Evolutionary conservation across 306 rosid genomes (phyloP), one percentile per base, ranked within the genome.

Genomic region (Chamaecrista fasciculata): DNA sequence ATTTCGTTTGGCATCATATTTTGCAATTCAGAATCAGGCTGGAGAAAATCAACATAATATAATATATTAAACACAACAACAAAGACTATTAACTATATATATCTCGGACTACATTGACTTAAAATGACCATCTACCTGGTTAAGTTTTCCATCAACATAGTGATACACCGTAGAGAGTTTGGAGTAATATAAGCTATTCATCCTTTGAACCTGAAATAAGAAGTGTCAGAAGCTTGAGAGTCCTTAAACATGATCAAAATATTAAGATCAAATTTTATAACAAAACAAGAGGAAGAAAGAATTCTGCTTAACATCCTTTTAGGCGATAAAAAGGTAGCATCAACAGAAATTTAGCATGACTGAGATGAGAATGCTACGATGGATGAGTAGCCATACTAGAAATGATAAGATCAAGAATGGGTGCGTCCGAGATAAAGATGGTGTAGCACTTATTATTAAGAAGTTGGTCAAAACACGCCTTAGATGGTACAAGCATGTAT

Each of bases 161-260:
- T 24, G 25, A 40, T 62, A 55, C 3, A 49, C 0, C 1, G 0
- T 0, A 6, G 0, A 3, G 16, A 76, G 20, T 31, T 1, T 12
- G 11, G 24, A 0, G 4, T 9, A 33, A 62, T 61, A 24, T 20
- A 18, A 6, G 25, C 8, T n/a, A 11, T 36, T 81, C 16, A 81
- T 39, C 51, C 0, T 55, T 31, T 68, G 79, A 56, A 68, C 49
- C 81, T 81, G 73, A 66, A 62, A 52, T 8, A 46, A 62, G 39
- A 34, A 70, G 60, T 42, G 25, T 66, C 64, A 74, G 21, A 37
- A 48, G 40, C 40, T 28, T 4, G 9, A 29, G 15, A 15, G 20
- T 23, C 2, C 31, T 6, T 20, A n/a, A 61, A 39, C 26, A 5
- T 59, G 2, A 9, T 8, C 8, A 33, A 25, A 8, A 59, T 0